phyloP scores from a whole-genome alignment of 139 green algal species.

The Yamagishiella unicocca region DNA sequence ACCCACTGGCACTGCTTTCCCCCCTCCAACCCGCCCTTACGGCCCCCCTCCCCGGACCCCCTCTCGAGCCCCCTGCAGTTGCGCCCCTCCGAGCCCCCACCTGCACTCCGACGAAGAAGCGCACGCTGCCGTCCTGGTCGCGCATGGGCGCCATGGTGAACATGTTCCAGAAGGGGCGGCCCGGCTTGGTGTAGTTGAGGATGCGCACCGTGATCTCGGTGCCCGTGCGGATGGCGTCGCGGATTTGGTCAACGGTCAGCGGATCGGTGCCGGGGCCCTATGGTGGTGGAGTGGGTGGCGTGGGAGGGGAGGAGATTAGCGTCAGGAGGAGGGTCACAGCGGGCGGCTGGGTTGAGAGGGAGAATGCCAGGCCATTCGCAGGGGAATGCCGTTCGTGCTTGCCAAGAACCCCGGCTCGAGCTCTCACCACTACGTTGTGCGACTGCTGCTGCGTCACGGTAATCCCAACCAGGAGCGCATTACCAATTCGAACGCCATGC shows the following conservation, averaged over 20 bases:
- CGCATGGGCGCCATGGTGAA: constrained; percentile 93
- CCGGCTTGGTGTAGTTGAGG: constrained; percentile 95
- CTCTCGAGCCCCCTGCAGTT: too few species aligned
- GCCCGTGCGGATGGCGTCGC: constrained; percentile 79
- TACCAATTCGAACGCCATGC: too few species aligned
- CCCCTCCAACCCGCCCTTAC: background rate
- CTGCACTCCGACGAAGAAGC: constrained; percentile 95
- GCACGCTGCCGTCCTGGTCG: constrained; percentile 82
- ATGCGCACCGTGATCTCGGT: constrained; percentile 90
- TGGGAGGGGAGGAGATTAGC: background rate
- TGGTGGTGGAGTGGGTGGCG: constrained; percentile 65
- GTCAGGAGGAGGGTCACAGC: background rate
- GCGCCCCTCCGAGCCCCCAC: constrained; percentile 47
- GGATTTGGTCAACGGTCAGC: constrained; percentile 81
- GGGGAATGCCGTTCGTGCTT: too few species aligned
- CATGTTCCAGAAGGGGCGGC: constrained; percentile 97
- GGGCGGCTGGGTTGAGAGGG: too few species aligned
- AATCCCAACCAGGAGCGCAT: too few species aligned
- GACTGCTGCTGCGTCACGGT: too few species aligned
- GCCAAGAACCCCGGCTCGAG: too few species aligned
- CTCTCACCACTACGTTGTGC: too few species aligned
- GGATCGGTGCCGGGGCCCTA: constrained; percentile 91
- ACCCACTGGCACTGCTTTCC: too few species aligned
- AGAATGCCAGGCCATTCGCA: too few species aligned
- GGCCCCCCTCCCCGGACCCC: too few species aligned